These are phyloP conservation scores for Mortierella sp. DNA, from an alignment of 371 early-diverging fungal genomes.

Conservation along the genomic window DNA sequence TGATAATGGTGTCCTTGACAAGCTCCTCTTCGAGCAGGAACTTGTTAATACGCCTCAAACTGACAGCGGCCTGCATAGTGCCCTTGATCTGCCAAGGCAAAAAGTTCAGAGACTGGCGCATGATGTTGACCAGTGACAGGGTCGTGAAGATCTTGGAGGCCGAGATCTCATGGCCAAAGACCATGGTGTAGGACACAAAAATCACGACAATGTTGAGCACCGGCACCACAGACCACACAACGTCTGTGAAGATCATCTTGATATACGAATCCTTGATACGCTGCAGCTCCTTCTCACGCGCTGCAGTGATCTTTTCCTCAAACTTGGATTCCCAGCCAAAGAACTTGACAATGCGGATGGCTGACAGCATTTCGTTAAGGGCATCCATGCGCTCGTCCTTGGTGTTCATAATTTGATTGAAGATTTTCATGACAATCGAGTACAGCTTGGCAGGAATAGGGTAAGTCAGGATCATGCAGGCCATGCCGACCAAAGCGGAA, in stretches of 20 bases:
- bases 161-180: constrained; percentile 61
- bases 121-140: constrained; percentile 69
- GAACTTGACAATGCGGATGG: constrained; percentile 83
- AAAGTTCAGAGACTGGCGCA: constrained; percentile 76
- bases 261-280: constrained; percentile 56
- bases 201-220: constrained; percentile 65
- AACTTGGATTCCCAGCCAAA: constrained; percentile 86
- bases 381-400: constrained; percentile 75
- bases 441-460: constrained; percentile 68
- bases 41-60: constrained; percentile 73
- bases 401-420: constrained; percentile 63
- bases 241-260: constrained; percentile 40
- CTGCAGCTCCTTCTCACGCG: constrained; percentile 63
- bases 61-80: constrained; percentile 76
- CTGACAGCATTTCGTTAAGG: constrained; percentile 75
- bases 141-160: constrained; percentile 73
- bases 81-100: constrained; percentile 74
- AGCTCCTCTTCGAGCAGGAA: constrained; percentile 81
- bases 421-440: constrained; percentile 59
- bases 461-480: constrained; percentile 66
- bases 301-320: constrained; percentile 59
- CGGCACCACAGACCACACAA: constrained; percentile 60
- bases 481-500: constrained; percentile 72
- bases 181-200: constrained; percentile 63
- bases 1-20: constrained; percentile 36